phyloP scores from a whole-genome alignment of 305 asterid genomes.

The Rubia tinctorum region DNA sequence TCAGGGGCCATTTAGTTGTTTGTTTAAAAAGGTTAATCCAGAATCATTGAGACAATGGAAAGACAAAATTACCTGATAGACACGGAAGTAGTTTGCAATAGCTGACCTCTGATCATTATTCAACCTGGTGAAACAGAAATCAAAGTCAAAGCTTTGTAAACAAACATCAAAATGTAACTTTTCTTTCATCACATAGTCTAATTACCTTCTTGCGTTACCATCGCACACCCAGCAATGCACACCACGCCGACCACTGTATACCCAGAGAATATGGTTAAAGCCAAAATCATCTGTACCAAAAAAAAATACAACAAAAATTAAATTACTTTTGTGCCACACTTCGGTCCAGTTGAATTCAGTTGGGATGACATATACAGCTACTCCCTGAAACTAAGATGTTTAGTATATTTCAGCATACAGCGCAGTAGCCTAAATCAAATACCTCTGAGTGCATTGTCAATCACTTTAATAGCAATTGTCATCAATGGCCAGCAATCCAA shows the following conservation, averaged over 20 bases:
- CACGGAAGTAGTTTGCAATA: slow-evolving; percentile 76
- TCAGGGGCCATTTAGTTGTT: not conserved
- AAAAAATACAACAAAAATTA: slow-evolving; percentile 14
- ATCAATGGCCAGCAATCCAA: slow-evolving; percentile 91
- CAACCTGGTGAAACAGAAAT: slow-evolving; percentile 44
- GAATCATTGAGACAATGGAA: slow-evolving; percentile 4
- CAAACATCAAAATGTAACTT: not conserved
- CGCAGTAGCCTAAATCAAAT: slow-evolving; percentile 7
- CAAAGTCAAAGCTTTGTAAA: slow-evolving; percentile 12
- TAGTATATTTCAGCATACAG: too few species aligned
- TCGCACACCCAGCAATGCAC: slow-evolving; percentile 99
- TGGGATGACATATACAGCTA: not conserved
- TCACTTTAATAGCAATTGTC: slow-evolving; percentile 89
- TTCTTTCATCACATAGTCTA: slow-evolving; percentile 15
- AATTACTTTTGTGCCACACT: not conserved
- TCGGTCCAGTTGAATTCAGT: not conserved
- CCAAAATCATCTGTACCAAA: slow-evolving; percentile 80
- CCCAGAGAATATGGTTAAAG: slow-evolving; percentile 90
- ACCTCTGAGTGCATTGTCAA: slow-evolving; percentile 96
- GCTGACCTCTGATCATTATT: slow-evolving; percentile 86
- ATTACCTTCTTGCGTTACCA: slow-evolving; percentile 88
- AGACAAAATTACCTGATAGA: slow-evolving; percentile 63
- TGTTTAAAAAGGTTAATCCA: not conserved
- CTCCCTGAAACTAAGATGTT: not conserved
- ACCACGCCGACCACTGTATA: slow-evolving; percentile 97